Conservation (phyloP, 2,329 filamentous ascomycete genomes). For the Aspergillus ochraceus region DNA sequence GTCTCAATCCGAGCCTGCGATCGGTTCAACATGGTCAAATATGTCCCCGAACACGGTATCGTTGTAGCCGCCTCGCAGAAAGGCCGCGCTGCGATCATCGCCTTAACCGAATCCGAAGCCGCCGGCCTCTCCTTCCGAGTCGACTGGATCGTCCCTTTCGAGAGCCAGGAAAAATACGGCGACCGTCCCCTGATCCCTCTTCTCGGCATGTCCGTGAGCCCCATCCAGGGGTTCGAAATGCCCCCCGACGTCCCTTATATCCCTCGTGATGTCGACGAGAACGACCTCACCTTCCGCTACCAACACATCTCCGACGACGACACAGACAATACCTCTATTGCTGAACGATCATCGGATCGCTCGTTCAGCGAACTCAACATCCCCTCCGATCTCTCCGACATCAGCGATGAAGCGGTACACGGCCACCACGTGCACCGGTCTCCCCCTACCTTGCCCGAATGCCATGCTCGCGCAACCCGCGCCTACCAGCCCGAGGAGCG, state of each 20-base stretch:
- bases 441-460: conserved; percentile 32
- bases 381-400: neutral
- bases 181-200: conserved; percentile 48
- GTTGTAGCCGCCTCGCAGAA: conserved; percentile 59
- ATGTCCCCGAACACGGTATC: conserved; percentile 60
- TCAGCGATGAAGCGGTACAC: conserved; percentile 3
- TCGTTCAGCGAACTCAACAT: neutral
- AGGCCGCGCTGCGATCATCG: conserved; percentile 56
- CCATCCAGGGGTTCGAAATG: conserved; percentile 53
- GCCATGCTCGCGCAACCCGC: conserved; percentile 33
- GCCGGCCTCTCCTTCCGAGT: conserved; percentile 52
- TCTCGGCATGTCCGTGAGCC: conserved; percentile 57
- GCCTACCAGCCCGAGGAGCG: conserved; percentile 34
- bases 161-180: conserved; percentile 47
- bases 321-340: neutral
- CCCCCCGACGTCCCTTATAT: conserved; percentile 36
- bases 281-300: conserved; percentile 23
- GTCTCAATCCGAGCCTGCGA: conserved; percentile 37
- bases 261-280: conserved; percentile 22
- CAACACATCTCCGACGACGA: conserved; percentile 11
- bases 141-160: conserved; percentile 57
- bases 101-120: conserved; percentile 45
- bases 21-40: conserved; percentile 58
- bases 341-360: neutral
- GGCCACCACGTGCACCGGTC: neutral